These are phyloP conservation scores for Colletotrichum caudatum DNA, from an alignment of 2,329 filamentous ascomycete species.

Conservation along the genomic window DNA sequence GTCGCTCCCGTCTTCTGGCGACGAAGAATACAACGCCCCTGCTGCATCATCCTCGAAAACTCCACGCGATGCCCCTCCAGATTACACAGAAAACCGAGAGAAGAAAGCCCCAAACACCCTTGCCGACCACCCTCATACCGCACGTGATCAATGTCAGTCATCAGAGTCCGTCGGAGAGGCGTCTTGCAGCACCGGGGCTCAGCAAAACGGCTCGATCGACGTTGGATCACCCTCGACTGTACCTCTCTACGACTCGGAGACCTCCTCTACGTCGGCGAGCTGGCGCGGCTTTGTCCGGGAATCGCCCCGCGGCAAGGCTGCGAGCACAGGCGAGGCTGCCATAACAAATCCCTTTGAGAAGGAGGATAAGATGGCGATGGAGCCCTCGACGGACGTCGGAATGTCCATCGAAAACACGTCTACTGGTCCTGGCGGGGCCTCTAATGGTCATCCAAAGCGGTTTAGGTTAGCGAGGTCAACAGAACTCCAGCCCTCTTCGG, in stretches of 20 bases:
- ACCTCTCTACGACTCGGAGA: background rate
- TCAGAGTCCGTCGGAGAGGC: background rate
- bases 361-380: background rate
- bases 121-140: background rate
- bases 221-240: background rate
- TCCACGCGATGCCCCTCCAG: background rate
- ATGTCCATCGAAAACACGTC: no score
- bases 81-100: no score
- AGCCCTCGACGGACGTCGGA: no score
- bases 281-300: no score
- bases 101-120: background rate
- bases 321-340: background rate
- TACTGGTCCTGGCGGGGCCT: background rate
- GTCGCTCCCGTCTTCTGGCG: conserved; percentile 45
- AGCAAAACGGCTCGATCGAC: background rate
- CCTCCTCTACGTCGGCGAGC: background rate
- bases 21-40: background rate
- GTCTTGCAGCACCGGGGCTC: no score
- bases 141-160: background rate
- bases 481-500: background rate
- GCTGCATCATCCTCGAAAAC: background rate
- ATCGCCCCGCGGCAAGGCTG: background rate
- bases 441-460: no score
- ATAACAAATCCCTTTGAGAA: background rate
- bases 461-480: background rate